Evolutionary conservation across 139 green algal species (phyloP).

Genomic region (Asterochloris sp.): DNA sequence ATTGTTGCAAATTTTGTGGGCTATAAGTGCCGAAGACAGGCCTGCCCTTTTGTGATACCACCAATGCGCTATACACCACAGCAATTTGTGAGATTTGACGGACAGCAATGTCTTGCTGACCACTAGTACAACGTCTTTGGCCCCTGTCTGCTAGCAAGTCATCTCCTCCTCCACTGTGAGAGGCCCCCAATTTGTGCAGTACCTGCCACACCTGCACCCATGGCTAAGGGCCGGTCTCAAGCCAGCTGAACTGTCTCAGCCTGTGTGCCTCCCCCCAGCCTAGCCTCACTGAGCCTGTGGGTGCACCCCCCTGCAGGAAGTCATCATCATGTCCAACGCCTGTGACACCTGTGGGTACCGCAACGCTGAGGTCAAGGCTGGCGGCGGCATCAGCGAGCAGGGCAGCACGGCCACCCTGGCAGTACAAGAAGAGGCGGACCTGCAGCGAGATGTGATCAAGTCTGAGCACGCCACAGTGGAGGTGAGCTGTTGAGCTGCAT

Average conservation of each 20-base stretch:
- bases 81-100: too few species aligned
- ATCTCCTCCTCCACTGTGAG: too few species aligned
- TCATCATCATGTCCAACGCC: conserved; percentile 58
- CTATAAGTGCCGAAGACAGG: too few species aligned
- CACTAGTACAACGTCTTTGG: too few species aligned
- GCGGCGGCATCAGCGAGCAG: conserved; percentile 31
- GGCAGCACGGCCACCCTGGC: conserved; percentile 24
- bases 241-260: background rate
- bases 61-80: too few species aligned
- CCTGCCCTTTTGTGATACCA: too few species aligned
- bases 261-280: background rate
- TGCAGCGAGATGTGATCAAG: conserved; percentile 67
- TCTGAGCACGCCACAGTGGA: conserved; percentile 29
- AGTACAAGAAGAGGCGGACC: conserved; percentile 41
- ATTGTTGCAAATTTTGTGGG: too few species aligned
- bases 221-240: background rate
- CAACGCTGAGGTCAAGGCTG: conserved; percentile 51
- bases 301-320: conserved; percentile 15
- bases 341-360: conserved; percentile 59
- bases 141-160: too few species aligned
- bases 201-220: background rate
- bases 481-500: background rate
- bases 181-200: too few species aligned
- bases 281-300: background rate
- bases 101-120: too few species aligned